Percentiles rank a stretch among this genome's conserved stretches.
Conservation (phyloP, 1,139 yeast species). For the Diutina scorzettiae region DNA sequence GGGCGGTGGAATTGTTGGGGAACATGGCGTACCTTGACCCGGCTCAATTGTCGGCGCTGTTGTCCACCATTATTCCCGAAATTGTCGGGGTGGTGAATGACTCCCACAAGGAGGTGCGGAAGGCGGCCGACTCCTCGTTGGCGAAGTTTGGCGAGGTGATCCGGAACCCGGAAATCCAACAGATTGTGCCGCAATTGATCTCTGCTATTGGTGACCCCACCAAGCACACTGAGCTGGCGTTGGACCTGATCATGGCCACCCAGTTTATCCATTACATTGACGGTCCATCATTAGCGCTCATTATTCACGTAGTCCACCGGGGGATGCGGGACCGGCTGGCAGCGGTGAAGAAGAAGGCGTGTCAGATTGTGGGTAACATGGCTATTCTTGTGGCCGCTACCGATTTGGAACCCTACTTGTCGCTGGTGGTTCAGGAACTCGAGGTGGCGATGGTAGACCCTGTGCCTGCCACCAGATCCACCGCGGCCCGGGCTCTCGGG, state of each 20-base stretch:
- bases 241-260: constrained; percentile 77
- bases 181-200: constrained; percentile 75
- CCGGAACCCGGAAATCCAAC: constrained; percentile 92
- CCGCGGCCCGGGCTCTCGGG: constrained; percentile 96
- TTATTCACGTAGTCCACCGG: constrained; percentile 87
- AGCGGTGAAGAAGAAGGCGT: constrained; percentile 80
- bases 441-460: constrained; percentile 98
- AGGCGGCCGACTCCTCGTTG: constrained; percentile 83
- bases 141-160: constrained; percentile 94
- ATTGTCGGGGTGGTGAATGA: constrained; percentile 92
- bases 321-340: constrained; percentile 95
- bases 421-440: constrained; percentile 64
- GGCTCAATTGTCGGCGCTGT: constrained; percentile 77
- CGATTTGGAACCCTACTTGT: constrained; percentile 77
- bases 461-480: constrained; percentile 92
- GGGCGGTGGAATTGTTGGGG: constrained; percentile 91
- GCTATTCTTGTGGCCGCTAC: constrained; percentile 84
- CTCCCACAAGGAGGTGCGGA: constrained; percentile 91
- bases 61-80: constrained; percentile 87
- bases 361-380: constrained; percentile 98
- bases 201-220: constrained; percentile 96
- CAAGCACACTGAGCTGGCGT: constrained; percentile 73
- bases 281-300: constrained; percentile 92
- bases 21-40: constrained; percentile 98
- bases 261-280: constrained; percentile 96